These are phyloP conservation scores for Tolypocladium sp. DNA, from an alignment of 2,329 filamentous ascomycete genomes.

Conservation along the genomic window DNA sequence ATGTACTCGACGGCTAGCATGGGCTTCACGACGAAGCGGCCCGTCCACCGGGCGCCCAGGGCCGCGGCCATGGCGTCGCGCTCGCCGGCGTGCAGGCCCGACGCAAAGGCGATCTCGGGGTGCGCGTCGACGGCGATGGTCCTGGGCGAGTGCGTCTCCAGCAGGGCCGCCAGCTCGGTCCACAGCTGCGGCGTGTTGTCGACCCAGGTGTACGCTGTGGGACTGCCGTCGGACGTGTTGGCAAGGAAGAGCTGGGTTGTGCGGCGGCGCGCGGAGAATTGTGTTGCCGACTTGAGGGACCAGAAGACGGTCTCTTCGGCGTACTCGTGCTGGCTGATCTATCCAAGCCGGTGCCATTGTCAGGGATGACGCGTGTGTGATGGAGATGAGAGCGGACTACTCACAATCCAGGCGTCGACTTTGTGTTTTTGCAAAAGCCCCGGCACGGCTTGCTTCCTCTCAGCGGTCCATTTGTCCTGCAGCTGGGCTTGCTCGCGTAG, in stretches of 20 bases:
- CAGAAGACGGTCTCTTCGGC: not conserved
- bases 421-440: not conserved
- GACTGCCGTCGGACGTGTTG: not conserved
- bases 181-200: constrained; percentile 37
- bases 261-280: constrained; percentile 13
- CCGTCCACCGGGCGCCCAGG: not conserved
- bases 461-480: constrained; percentile 2
- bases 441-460: not conserved
- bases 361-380: not conserved
- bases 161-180: constrained; percentile 25
- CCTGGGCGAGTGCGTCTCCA: constrained; percentile 24
- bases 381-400: not conserved
- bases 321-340: not conserved
- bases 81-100: constrained; percentile 40
- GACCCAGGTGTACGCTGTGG: constrained; percentile 30
- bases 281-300: not conserved
- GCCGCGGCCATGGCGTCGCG: constrained; percentile 11
- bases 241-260: constrained; percentile 34
- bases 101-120: constrained; percentile 33
- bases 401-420: not conserved
- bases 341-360: not conserved
- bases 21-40: not conserved
- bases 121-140: constrained; percentile 35
- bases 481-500: constrained; percentile 5
- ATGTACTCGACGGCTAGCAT: not conserved